These are phyloP conservation scores for Talaromyces sp. DNA, from an alignment of 2,329 filamentous ascomycete genomes.

Conservation along the genomic window DNA sequence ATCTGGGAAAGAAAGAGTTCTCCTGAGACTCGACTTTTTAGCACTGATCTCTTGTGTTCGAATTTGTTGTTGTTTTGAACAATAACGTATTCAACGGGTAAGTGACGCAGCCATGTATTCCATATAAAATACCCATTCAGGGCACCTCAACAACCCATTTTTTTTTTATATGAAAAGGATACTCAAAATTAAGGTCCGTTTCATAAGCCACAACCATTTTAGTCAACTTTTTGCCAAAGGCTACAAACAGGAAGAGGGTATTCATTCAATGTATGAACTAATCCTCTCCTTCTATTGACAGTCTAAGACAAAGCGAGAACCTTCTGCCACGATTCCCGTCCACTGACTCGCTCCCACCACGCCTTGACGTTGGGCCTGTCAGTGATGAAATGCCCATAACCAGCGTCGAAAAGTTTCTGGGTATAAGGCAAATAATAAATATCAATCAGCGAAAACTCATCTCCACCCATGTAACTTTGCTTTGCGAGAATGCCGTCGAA, in stretches of 20 bases:
- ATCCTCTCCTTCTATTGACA: not conserved
- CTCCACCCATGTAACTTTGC: constrained; percentile 20
- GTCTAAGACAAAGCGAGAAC: not conserved
- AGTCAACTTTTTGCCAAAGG: too few species aligned
- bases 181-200: too few species aligned
- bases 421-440: constrained; percentile 10
- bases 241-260: too few species aligned
- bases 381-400: not conserved
- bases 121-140: too few species aligned
- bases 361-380: not conserved
- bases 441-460: constrained; percentile 16
- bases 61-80: constrained; percentile 3
- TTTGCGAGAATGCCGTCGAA: constrained; percentile 20
- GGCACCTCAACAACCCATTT: too few species aligned
- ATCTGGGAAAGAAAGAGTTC: not conserved
- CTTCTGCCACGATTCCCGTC: constrained; percentile 1
- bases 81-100: too few species aligned
- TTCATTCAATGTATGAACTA: too few species aligned
- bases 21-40: not conserved
- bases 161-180: too few species aligned
- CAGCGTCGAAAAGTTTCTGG: not conserved
- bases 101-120: too few species aligned
- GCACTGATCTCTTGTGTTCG: not conserved
- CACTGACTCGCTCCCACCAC: constrained; percentile 7
- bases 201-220: too few species aligned